Conservation (phyloP, 2,329 filamentous ascomycete genomes). For the Neofusicoccum parvum region DNA sequence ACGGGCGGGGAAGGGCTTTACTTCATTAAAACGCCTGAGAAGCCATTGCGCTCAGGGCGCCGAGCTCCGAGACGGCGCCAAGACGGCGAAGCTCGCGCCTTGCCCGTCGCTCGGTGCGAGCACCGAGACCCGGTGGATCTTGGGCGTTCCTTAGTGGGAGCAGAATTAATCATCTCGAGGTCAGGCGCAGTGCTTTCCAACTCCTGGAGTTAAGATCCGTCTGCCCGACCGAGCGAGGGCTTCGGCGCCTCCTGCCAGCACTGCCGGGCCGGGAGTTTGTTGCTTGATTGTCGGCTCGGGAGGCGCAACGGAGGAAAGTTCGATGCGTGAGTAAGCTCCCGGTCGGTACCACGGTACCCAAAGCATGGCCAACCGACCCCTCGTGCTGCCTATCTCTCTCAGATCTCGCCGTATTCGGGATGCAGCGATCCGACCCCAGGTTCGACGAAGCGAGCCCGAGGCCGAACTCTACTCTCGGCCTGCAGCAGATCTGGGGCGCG, state of each 20-base stretch:
- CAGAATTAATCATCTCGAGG: not conserved
- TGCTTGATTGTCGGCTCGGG: too few species aligned
- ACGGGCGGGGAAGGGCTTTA: too few species aligned
- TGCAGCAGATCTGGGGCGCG: not conserved
- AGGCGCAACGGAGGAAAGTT: too few species aligned
- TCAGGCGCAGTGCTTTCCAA: not conserved
- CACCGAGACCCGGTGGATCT: not conserved
- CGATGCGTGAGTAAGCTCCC: too few species aligned
- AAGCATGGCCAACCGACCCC: not conserved
- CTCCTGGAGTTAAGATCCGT: not conserved
- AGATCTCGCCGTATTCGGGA: not conserved
- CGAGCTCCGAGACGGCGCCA: not conserved
- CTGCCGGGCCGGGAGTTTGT: too few species aligned
- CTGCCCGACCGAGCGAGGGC: too few species aligned
- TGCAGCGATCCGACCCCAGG: not conserved
- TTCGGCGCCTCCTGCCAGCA: too few species aligned
- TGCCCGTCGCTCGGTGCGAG: not conserved
- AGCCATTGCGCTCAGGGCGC: too few species aligned
- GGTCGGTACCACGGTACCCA: too few species aligned
- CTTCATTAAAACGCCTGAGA: too few species aligned
- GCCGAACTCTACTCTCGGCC: not conserved
- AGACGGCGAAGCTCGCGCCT: not conserved
- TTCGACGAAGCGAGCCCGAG: slow-evolving; percentile 2
- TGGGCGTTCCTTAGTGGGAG: not conserved
- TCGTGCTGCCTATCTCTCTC: not conserved